A percentile compares a stretch with the other conserved stretches of the same genome.
These are phyloP conservation scores for Heritiera fomes DNA, from an alignment of 345 rosid genomes.

Conservation along the genomic window DNA sequence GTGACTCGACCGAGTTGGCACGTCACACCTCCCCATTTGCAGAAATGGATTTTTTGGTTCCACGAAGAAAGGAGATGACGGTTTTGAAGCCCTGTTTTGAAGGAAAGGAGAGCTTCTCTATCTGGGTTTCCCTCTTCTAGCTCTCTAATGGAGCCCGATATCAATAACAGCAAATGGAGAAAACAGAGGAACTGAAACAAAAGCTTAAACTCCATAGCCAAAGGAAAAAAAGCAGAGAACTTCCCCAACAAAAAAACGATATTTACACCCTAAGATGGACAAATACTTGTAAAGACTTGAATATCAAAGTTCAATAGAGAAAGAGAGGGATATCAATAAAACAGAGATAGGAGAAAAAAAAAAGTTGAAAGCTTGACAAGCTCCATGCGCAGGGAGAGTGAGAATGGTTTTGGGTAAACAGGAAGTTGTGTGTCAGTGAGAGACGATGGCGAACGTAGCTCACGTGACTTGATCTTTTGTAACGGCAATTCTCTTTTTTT, in stretches of 20 bases:
- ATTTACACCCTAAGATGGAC: background rate
- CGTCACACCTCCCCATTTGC: conserved; percentile 75
- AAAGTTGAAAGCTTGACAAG: conserved; percentile 4
- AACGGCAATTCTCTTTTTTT: conserved; percentile 33
- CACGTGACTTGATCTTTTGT: conserved; percentile 51
- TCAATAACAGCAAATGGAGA: conserved; percentile 15
- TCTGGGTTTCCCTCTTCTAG: conserved; percentile 37
- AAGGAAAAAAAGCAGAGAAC: background rate
- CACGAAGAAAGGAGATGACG: conserved; percentile 57
- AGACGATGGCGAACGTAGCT: conserved; percentile 24
- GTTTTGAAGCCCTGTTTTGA: conserved; percentile 47
- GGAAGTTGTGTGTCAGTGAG: conserved; percentile 17
- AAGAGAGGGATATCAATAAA: background rate
- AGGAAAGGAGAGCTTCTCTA: conserved; percentile 41
- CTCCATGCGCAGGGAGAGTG: conserved; percentile 35
- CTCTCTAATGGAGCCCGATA: conserved; percentile 24
- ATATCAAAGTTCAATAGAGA: background rate
- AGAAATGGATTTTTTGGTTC: conserved; percentile 47
- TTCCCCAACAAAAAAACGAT: background rate
- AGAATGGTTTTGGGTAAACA: background rate
- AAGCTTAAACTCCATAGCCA: conserved; percentile 31
- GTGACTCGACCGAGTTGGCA: conserved; percentile 55
- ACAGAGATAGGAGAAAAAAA: conserved; percentile 17
- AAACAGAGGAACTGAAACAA: conserved; percentile 23
- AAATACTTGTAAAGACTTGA: background rate